Base-by-base conservation (phyloP, 2,329 filamentous ascomycete genomes). In the Septoria linicola region DNA sequence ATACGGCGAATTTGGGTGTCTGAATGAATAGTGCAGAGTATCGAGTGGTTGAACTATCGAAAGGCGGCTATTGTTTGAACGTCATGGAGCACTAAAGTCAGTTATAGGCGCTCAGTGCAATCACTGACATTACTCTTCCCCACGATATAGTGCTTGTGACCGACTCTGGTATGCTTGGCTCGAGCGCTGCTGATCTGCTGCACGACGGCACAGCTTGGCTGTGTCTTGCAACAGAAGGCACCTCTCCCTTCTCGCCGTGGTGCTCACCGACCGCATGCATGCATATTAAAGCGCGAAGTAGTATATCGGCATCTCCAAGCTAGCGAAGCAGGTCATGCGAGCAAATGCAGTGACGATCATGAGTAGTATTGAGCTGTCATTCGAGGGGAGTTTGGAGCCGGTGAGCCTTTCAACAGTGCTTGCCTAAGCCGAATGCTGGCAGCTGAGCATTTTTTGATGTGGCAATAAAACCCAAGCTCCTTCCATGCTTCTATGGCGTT, bases 91-190 rank as follows among this genome's bases (percentile, higher is more conserved):
- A n/a, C n/a, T n/a, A n/a, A n/a, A n/a, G n/a, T n/a, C n/a, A n/a
- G n/a, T n/a, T n/a, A n/a, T n/a, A n/a, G n/a, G n/a, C n/a, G n/a
- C n/a, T n/a, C n/a, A 19, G 23, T 5, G 23, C 23, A 10, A 27
- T 27, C 23, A 10, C 23, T 27, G 23, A 27, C 5, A 5, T 10
- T 10, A 27, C 23, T n/a, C n/a, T 10, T 27, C 44, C 44, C 44
- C 36, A 31, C 44, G 35, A 41, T 48, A 17, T 48, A 14, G 16
- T 27, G 17, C 44, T 16, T 32, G 44, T 48, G 19, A 11, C n/a
- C 41, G 8, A n/a, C 14, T 14, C 8, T 48, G 44, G 16, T 48
- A 48, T 48, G 8, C 44, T 40, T 48, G 44, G 44, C 44, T 31
- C 14, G 27, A 14, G 14, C 21, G 43, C 32, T 36, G 23, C 21